These are phyloP conservation scores for Eimeria zaria DNA, from an alignment of 169 alveolate genomes.

Conservation along the genomic window DNA sequence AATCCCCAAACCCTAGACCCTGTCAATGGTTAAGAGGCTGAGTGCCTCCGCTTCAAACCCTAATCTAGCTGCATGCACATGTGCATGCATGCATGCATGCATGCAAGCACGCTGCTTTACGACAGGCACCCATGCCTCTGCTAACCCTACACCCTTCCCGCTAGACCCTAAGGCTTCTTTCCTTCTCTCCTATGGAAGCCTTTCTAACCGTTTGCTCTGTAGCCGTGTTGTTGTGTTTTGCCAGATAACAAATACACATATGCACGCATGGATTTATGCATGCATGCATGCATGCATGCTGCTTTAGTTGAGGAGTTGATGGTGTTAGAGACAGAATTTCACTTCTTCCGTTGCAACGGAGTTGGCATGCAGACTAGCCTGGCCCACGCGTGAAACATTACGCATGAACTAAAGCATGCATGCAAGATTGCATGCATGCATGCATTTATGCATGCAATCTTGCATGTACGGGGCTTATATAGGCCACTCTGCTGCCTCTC, in stretches of 20 bases:
- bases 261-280: slow-evolving; percentile 3
- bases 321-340: too few relatives aligned
- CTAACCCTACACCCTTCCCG: not conserved
- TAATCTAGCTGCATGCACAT: too few relatives aligned
- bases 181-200: too few relatives aligned
- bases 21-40: too few relatives aligned
- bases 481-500: not conserved
- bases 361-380: too few relatives aligned
- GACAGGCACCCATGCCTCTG: not conserved
- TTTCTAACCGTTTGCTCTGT: too few relatives aligned
- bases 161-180: too few relatives aligned
- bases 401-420: not conserved
- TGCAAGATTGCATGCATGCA: slow-evolving; percentile 4
- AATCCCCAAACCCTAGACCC: not conserved
- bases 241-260: not conserved
- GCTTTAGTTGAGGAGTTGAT: too few relatives aligned
- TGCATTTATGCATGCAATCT: not conserved
- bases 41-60: too few relatives aligned
- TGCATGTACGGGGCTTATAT: not conserved
- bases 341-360: too few relatives aligned
- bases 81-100: not conserved
- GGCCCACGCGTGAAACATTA: too few relatives aligned
- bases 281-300: slow-evolving; percentile 24
- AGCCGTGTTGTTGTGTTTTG: not conserved
- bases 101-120: not conserved